Conservation (phyloP, 352 stramenopile species). For the Phytopythium sindhum region DNA sequence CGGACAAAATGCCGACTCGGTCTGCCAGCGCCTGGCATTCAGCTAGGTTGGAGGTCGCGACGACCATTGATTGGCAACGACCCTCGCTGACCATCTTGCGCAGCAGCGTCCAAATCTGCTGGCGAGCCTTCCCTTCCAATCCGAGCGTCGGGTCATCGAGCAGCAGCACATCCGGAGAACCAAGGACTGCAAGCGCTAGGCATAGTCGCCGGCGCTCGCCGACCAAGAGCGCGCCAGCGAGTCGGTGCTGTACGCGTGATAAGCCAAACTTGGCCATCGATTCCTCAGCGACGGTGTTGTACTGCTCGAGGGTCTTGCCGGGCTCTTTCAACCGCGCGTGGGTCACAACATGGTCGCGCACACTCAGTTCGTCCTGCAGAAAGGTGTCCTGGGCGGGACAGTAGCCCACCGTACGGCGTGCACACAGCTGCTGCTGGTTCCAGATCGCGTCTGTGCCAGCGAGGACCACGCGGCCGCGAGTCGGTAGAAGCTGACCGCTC, state of each 20-base stretch:
- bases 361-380: slow-evolving; percentile 8
- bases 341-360: slow-evolving; percentile 9
- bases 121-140: slow-evolving; percentile 7
- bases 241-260: not conserved
- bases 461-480: slow-evolving; percentile 12
- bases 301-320: not conserved
- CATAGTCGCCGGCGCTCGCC: slow-evolving; percentile 10
- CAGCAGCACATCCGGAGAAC: slow-evolving; percentile 11
- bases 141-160: slow-evolving; percentile 16
- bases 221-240: slow-evolving; percentile 4
- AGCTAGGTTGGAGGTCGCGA: slow-evolving; percentile 12
- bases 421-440: slow-evolving; percentile 15
- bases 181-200: slow-evolving; percentile 12
- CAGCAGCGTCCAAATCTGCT: slow-evolving; percentile 15
- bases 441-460: slow-evolving; percentile 18
- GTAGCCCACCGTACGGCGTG: slow-evolving; percentile 49
- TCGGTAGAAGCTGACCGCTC: slow-evolving; percentile 15
- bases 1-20: slow-evolving; percentile 14
- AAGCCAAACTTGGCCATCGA: slow-evolving; percentile 3
- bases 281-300: slow-evolving; percentile 3
- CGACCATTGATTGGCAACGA: slow-evolving; percentile 9
- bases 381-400: slow-evolving; percentile 55
- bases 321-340: slow-evolving; percentile 6
- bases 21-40: slow-evolving; percentile 12
- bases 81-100: not conserved